These are phyloP conservation scores for Vitis labrusca DNA, from an alignment of 164 flowering plant genomes.

Conservation along the genomic window DNA sequence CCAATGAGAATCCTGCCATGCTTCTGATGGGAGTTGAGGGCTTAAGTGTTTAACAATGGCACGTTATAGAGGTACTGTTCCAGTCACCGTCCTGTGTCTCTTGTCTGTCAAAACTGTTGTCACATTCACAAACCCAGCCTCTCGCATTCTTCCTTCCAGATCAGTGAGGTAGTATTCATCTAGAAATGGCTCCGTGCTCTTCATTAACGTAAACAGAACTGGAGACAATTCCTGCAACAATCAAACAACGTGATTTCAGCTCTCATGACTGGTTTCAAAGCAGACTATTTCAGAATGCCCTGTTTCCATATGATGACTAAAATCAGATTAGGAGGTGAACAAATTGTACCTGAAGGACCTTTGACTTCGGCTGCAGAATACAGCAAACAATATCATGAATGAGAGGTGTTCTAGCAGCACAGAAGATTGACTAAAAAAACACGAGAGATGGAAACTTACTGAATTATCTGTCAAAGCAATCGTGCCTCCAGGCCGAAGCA, in stretches of 20 bases:
- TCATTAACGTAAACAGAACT: conserved; percentile 65
- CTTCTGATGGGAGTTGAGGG: neutral
- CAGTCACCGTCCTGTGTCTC: conserved; percentile 64
- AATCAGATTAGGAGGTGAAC: neutral
- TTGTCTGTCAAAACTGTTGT: conserved; percentile 51
- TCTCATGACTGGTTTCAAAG: too few species aligned
- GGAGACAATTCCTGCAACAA: conserved; percentile 57
- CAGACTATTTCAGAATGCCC: neutral
- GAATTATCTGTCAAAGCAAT: conserved; percentile 59
- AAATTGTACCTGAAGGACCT: conserved; percentile 59
- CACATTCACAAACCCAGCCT: conserved; percentile 53
- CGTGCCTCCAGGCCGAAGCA: conserved; percentile 77
- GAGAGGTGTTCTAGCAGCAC: neutral
- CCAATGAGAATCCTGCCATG: too few species aligned
- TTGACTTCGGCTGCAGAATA: conserved; percentile 70
- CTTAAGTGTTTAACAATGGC: neutral
- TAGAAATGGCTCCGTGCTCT: conserved; percentile 77
- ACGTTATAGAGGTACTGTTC: conserved; percentile 42
- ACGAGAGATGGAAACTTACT: conserved; percentile 23
- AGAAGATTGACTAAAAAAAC: neutral
- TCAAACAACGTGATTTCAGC: too few species aligned
- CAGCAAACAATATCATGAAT: neutral
- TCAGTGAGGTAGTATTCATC: conserved; percentile 71
- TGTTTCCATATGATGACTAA: neutral
- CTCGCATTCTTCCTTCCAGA: conserved; percentile 50